Base-by-base conservation (phyloP, 164 flowering plant species). In the Platanus orientalis region DNA sequence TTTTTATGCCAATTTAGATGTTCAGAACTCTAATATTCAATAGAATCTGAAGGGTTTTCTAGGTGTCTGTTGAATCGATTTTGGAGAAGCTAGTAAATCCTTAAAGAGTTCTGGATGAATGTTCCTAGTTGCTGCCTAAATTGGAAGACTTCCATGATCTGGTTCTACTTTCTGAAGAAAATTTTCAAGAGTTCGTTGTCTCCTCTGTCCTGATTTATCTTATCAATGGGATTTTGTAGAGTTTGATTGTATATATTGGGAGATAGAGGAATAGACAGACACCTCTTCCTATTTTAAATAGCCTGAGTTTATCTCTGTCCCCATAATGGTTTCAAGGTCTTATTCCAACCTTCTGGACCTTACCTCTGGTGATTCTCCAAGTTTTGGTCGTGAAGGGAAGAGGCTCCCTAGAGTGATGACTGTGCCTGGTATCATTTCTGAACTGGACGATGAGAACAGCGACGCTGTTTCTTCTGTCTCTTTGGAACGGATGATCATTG, bases 291-390 rank as follows among this genome's bases (percentile, higher is more conserved):
- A 48, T 50, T 27, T 42, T n/a, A 30, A 61, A 16, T 53, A 30
- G 56, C 16, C 48, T 23, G 1, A 12, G 52, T 7, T 25, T 60
- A 24, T 42, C 16, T 42, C 14, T 1, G 29, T 42, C 44, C 28
- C 57, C 13, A 73, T 9, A 58, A 92, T 92, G 98, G 93, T 78
- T 47, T 92, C 98, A 13, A 86, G 96, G 75, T 92, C 98, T 14
- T 90, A 92, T 63, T 83, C 92, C 28, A 92, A 92, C 69, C 86
- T 92, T 54, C 62, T 92, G 54, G 98, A 92, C 58, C 93, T 92
- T 59, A 73, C 87, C 40, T 86, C 92, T 11, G 85, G 93, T 42
- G 84, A 85, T 47, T 76, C 82, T 16, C 88, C 84, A 13, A 67
- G 70, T n/a, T 79, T 85, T 62, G 73, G 84, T 54, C 81, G 88